Evolutionary conservation across 495 filamentous ascomycete genomes (phyloP).

Genomic region (Xylaria palmicola): DNA sequence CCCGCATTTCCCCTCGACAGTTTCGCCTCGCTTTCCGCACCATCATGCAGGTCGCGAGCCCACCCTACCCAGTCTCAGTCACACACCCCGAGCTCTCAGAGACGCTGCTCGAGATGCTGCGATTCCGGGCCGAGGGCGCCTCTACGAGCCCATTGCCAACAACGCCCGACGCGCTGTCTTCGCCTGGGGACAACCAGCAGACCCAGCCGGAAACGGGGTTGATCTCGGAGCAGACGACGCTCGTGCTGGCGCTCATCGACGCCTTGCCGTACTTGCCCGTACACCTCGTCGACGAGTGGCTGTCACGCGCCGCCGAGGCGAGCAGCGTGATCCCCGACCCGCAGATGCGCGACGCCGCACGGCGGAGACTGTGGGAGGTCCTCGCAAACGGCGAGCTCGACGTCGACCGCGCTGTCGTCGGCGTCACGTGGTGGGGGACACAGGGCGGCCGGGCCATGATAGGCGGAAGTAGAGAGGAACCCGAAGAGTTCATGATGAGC

Average conservation of each 20-base stretch:
- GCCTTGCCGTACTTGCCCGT: slow-evolving; percentile 72
- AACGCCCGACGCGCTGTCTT: slow-evolving; percentile 15
- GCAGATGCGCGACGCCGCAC: slow-evolving; percentile 61
- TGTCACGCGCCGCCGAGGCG: slow-evolving; percentile 65
- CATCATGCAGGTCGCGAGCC: slow-evolving; percentile 79
- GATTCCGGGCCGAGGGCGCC: slow-evolving; percentile 57
- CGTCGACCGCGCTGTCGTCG: slow-evolving; percentile 75
- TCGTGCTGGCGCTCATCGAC: slow-evolving; percentile 80
- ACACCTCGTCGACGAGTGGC: slow-evolving; percentile 62
- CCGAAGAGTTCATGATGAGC: slow-evolving; percentile 41
- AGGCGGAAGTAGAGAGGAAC: background rate
- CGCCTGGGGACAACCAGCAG: slow-evolving; percentile 21
- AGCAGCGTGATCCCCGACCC: slow-evolving; percentile 62
- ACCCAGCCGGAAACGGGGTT: slow-evolving; percentile 6
- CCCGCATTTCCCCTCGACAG: slow-evolving; percentile 79
- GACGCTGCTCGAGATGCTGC: slow-evolving; percentile 76
- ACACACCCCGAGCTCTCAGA: slow-evolving; percentile 74
- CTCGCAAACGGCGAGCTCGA: slow-evolving; percentile 88
- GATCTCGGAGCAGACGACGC: slow-evolving; percentile 78
- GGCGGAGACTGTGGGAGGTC: slow-evolving; percentile 80
- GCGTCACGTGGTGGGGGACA: slow-evolving; percentile 81
- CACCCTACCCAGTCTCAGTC: slow-evolving; percentile 70
- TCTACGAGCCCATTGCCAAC: slow-evolving; percentile 40
- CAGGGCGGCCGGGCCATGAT: slow-evolving; percentile 43
- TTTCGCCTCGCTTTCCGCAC: slow-evolving; percentile 94